Evolutionary conservation across 768 basidiomycete species (phyloP).

Genomic region (Serendipita vermifera): DNA sequence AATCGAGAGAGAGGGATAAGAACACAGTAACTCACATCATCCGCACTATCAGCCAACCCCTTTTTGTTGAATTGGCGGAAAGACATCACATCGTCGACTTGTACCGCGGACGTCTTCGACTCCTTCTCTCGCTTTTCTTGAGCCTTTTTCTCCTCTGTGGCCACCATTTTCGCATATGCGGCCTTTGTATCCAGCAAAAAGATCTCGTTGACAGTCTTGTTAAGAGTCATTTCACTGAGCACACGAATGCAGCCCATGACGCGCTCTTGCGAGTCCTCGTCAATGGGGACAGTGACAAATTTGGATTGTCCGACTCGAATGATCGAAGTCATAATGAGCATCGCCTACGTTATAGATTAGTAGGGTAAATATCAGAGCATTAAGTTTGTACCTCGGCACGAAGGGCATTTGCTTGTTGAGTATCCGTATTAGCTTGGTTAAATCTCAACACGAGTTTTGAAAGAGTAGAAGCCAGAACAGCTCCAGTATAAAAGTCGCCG

Average conservation of each 20-base stretch:
- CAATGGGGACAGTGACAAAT: slow-evolving; percentile 86
- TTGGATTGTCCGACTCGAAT: slow-evolving; percentile 97
- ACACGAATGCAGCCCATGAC: slow-evolving; percentile 95
- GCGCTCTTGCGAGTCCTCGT: slow-evolving; percentile 94
- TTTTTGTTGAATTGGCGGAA: slow-evolving; percentile 97
- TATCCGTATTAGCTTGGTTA: slow-evolving; percentile 37
- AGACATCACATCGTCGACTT: slow-evolving; percentile 82
- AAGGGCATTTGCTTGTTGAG: slow-evolving; percentile 51
- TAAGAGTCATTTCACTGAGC: slow-evolving; percentile 58
- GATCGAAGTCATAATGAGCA: slow-evolving; percentile 96
- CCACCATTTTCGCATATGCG: slow-evolving; percentile 92
- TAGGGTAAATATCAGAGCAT: background rate
- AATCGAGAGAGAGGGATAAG: background rate
- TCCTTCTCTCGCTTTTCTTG: slow-evolving; percentile 83
- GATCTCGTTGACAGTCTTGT: slow-evolving; percentile 42
- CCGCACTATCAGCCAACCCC: slow-evolving; percentile 53
- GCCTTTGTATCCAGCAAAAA: slow-evolving; percentile 79
- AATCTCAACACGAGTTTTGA: slow-evolving; percentile 84
- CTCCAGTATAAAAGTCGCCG: slow-evolving; percentile 94
- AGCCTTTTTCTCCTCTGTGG: slow-evolving; percentile 81
- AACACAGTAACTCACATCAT: slow-evolving; percentile 41
- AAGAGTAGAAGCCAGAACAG: slow-evolving; percentile 77
- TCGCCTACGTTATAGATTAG: slow-evolving; percentile 38
- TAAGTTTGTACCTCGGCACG: slow-evolving; percentile 60
- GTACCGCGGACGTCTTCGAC: slow-evolving; percentile 51